Base-by-base conservation (phyloP, 2,329 filamentous ascomycete species). In the Pseudogymnoascus sp. region DNA sequence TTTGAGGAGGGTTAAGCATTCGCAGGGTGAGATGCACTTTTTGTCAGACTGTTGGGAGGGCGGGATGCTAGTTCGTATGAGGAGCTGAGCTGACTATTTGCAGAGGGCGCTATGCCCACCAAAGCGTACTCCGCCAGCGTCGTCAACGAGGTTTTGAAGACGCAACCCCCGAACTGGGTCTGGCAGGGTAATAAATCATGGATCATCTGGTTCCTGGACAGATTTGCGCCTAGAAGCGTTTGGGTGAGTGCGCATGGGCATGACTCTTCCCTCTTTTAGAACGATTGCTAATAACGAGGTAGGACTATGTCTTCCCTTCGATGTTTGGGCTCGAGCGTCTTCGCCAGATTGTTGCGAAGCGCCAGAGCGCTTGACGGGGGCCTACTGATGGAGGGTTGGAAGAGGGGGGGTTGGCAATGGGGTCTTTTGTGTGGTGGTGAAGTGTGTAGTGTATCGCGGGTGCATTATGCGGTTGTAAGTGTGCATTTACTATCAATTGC, bases 61-160 rank as follows among this genome's bases (percentile, higher is more conserved):
- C 1, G 23, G 23, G 33, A 6, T 13, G 6, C 28, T 6, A 5
- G 30, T 12, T 37, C 18, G 28, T 34, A 57, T 38, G 33, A n/a
- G 41, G 21, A 39, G 15, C 30, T 45, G 33, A 15, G 38, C 52
- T 30, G 34, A 28, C 30, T 9, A 48, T 19, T 9, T 12, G 3
- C 34, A 39, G 19, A 18, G 28, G 28, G 30, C 5, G 59, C 48
- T 5, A 59, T 59, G 59, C 59, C 65, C 39, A 62, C 62, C 8
- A 64, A 63, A n/a, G 34, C 37, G 7, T 69, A 68, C 26, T 66
- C 67, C 0, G 10, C 1, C 1, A 61, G 62, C 1, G 66, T 69
- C 1, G 67, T 66, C 0, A 30, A 21, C 1, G 48, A 65, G 19
- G 64, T 59, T 10, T 13, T 67, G 13, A 64, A 55, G 18, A 3